A percentile compares a stretch with the other conserved stretches of the same genome.
phyloP scores from a whole-genome alignment of 768 basidiomycete species.

The Xanthoconium purpureum region DNA sequence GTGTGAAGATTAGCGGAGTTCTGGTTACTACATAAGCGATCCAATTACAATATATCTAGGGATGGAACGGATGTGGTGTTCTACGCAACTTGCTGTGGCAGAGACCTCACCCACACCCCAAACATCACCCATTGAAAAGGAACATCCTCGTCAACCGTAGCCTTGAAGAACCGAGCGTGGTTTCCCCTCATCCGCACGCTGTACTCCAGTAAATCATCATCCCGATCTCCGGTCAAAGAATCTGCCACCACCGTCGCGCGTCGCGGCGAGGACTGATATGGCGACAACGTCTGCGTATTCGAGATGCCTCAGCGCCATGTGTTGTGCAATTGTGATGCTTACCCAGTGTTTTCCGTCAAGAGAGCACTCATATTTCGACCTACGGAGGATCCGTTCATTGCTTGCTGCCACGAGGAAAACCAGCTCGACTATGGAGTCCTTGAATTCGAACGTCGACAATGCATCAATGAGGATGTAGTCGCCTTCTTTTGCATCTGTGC shows the following conservation, averaged over 20 bases:
- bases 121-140: constrained; percentile 36
- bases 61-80: not conserved
- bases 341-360: constrained; percentile 34
- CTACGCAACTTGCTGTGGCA: constrained; percentile 8
- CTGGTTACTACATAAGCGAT: not conserved
- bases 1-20: constrained; percentile 23
- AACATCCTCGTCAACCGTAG: constrained; percentile 25
- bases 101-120: constrained; percentile 40
- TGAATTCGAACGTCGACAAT: constrained; percentile 26
- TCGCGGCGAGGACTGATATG: constrained; percentile 8
- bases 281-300: constrained; percentile 14
- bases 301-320: not conserved
- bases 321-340: constrained; percentile 5
- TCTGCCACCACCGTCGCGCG: not conserved
- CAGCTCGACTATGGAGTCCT: constrained; percentile 26
- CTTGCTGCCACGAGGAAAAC: constrained; percentile 36
- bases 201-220: constrained; percentile 23
- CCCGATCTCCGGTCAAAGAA: not conserved
- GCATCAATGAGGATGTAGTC: constrained; percentile 42
- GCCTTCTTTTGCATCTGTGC: constrained; percentile 26
- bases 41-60: too few relatives aligned
- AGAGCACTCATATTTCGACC: constrained; percentile 30
- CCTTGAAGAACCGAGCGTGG: constrained; percentile 30
- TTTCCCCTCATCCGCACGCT: constrained; percentile 19
- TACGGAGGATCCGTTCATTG: constrained; percentile 33